phyloP scores from a whole-genome alignment of 1,139 yeast genomes.

The Lodderomyces metapsilosis region DNA sequence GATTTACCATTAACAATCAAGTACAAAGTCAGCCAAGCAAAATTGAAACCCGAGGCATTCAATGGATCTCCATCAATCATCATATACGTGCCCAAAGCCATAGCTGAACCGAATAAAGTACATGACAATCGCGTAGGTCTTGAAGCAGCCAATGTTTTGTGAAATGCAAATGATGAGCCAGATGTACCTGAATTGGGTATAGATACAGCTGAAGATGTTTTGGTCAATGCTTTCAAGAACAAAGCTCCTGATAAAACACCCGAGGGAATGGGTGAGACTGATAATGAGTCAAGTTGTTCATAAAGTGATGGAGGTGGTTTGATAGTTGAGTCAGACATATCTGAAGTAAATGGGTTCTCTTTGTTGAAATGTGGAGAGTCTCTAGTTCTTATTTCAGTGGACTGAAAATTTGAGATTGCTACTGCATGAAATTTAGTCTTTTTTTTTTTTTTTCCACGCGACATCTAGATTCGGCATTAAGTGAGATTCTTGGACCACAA shows the following conservation, averaged over 20 bases:
- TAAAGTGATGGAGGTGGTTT: conserved; percentile 1
- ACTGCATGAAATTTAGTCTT: not conserved
- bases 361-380: not conserved
- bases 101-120: conserved; percentile 61
- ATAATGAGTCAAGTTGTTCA: conserved; percentile 10
- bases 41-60: conserved; percentile 84
- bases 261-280: conserved; percentile 16
- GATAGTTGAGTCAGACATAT: not conserved
- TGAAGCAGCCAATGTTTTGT: conserved; percentile 13
- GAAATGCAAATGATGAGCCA: conserved; percentile 9
- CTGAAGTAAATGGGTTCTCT: not conserved
- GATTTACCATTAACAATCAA: conserved; percentile 70
- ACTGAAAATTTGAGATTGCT: not conserved
- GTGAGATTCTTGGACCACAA: not conserved
- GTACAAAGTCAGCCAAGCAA: conserved; percentile 86
- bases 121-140: conserved; percentile 41
- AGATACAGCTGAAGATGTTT: conserved; percentile 1
- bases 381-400: not conserved
- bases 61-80: conserved; percentile 75
- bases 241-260: conserved; percentile 14
- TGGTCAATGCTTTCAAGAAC: conserved; percentile 10
- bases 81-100: conserved; percentile 79
- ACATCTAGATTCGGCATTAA: conserved; percentile 1
- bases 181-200: conserved; percentile 9
- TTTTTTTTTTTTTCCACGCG: too few species aligned